phyloP scores from a whole-genome alignment of 2,329 filamentous ascomycete genomes.

The Malbranchea zuffiana region DNA sequence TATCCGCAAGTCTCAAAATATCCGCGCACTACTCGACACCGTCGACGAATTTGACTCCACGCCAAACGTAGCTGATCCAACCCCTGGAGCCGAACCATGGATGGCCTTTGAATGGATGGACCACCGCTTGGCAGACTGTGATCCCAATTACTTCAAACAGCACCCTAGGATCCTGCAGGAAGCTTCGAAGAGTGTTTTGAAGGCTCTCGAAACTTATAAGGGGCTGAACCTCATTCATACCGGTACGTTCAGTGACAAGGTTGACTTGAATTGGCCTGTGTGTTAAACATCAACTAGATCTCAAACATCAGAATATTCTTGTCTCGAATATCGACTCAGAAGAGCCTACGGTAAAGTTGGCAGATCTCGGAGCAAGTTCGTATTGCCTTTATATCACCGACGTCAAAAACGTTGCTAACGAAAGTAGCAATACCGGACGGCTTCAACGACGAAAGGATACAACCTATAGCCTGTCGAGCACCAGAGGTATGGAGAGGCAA shows the following conservation, averaged over 20 bases:
- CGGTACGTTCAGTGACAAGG: constrained; percentile 6
- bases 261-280: constrained; percentile 3
- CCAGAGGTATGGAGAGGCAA: constrained; percentile 11
- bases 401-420: constrained; percentile 1
- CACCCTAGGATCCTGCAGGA: constrained; percentile 10
- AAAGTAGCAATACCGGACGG: constrained; percentile 7
- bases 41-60: constrained; percentile 9
- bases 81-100: constrained; percentile 8
- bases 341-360: constrained; percentile 8
- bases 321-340: constrained; percentile 10
- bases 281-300: constrained; percentile 6
- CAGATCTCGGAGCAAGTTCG: constrained; percentile 11
- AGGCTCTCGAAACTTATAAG: constrained; percentile 9
- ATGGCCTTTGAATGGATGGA: constrained; percentile 13
- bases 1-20: constrained; percentile 5
- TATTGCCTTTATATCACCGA: constrained; percentile 1
- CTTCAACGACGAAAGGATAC: constrained; percentile 7
- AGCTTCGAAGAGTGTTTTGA: constrained; percentile 9
- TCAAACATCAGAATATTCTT: constrained; percentile 13
- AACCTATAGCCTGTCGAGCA: constrained; percentile 8
- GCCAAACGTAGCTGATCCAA: constrained; percentile 3
- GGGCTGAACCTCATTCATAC: constrained; percentile 10
- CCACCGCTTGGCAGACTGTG: constrained; percentile 7
- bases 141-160: constrained; percentile 8
- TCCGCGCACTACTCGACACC: constrained; percentile 7